Percentiles rank a stretch among this genome's conserved stretches.
phyloP scores from a whole-genome alignment of 352 stramenopile species.

The Globisporangium barbulae region DNA sequence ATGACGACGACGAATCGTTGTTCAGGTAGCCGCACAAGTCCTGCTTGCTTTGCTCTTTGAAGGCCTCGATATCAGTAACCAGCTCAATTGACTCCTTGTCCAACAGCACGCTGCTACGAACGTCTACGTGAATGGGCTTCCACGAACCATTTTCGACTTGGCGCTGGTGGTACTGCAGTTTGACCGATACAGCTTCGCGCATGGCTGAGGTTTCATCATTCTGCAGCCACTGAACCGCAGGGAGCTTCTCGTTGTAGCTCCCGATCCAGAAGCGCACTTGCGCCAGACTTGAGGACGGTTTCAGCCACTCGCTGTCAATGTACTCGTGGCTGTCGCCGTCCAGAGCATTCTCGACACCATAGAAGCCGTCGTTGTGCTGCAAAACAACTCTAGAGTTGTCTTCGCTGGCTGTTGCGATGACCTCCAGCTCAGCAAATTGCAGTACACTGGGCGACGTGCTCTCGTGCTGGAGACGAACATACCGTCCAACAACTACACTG shows the following conservation, averaged over 20 bases:
- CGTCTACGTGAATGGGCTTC: conserved; percentile 18
- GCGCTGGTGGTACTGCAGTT: conserved; percentile 8
- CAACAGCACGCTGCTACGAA: conserved; percentile 29
- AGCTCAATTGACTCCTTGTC: conserved; percentile 50
- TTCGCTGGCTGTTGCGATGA: conserved; percentile 26
- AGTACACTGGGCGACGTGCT: conserved; percentile 28
- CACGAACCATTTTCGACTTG: conserved; percentile 2
- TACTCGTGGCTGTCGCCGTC: conserved; percentile 42
- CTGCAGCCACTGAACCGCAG: conserved; percentile 51
- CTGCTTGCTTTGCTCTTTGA: conserved; percentile 17
- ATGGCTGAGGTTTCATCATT: conserved; percentile 3
- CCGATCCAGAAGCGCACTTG: conserved; percentile 67
- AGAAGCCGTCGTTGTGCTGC: conserved; percentile 55
- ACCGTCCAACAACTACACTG: conserved; percentile 29
- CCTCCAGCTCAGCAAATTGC: conserved; percentile 68
- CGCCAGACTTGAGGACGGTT: conserved; percentile 26
- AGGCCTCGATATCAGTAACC: conserved; percentile 24
- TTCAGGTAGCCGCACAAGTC: conserved; percentile 48
- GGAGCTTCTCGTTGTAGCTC: conserved; percentile 49
- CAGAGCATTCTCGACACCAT: conserved; percentile 34
- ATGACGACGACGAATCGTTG: conserved; percentile 19
- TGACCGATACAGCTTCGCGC: conserved; percentile 10
- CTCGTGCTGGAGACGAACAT: conserved; percentile 60
- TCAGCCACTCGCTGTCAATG: conserved; percentile 65
- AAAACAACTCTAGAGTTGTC: neutral